Evolutionary conservation across 208 protist species (phyloP).

Genomic region (Trypanosoma boissoni): DNA sequence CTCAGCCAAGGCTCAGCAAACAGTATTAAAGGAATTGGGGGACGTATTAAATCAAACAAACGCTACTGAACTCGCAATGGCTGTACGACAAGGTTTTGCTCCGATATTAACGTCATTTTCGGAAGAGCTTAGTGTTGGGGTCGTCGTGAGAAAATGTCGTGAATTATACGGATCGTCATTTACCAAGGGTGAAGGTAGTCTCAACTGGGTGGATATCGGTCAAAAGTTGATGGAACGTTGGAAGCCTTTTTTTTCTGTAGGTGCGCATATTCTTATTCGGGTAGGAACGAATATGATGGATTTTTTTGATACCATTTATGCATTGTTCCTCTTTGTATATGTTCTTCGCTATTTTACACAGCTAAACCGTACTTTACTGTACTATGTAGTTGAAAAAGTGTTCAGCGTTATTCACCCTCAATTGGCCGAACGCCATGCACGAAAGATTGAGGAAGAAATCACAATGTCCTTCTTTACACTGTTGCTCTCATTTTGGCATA

Average conservation of each 20-base stretch:
- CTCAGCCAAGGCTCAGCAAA: slow-evolving; percentile 23
- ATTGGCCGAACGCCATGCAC: slow-evolving; percentile 46
- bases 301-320: slow-evolving; percentile 64
- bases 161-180: slow-evolving; percentile 10
- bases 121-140: slow-evolving; percentile 8
- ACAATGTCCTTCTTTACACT: slow-evolving; percentile 57
- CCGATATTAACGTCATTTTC: slow-evolving; percentile 11
- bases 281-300: slow-evolving; percentile 42
- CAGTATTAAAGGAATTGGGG: slow-evolving; percentile 40
- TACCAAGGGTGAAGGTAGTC: slow-evolving; percentile 8
- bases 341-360: slow-evolving; percentile 55
- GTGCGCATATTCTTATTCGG: slow-evolving; percentile 17
- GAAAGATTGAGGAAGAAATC: slow-evolving; percentile 68
- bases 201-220: slow-evolving; percentile 35
- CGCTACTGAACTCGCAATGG: slow-evolving; percentile 32
- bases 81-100: slow-evolving; percentile 6
- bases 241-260: slow-evolving; percentile 28
- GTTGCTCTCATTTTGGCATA: slow-evolving; percentile 69
- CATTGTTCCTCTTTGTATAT: slow-evolving; percentile 53
- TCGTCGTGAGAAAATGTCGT: background rate
- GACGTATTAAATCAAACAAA: slow-evolving; percentile 49
- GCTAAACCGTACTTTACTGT: slow-evolving; percentile 71
- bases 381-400: slow-evolving; percentile 65
- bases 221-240: slow-evolving; percentile 26
- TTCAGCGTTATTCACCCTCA: slow-evolving; percentile 43